These are phyloP conservation scores for Tulasnella sp. DNA, from an alignment of 768 basidiomycete genomes.

Conservation along the genomic window DNA sequence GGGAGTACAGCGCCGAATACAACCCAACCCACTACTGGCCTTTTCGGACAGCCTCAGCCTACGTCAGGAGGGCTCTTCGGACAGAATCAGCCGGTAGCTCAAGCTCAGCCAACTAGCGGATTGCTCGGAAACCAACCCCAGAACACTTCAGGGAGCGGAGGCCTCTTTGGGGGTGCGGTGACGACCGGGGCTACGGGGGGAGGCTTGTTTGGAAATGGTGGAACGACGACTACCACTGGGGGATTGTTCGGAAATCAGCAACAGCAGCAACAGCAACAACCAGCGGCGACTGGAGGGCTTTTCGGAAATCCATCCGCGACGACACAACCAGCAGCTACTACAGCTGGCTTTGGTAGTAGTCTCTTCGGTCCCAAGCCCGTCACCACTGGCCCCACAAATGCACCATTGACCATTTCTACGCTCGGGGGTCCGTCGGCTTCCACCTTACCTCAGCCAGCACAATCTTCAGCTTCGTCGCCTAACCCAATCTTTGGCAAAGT, in stretches of 20 bases:
- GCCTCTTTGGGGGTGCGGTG: conserved; percentile 27
- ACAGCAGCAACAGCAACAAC: conserved; percentile 36
- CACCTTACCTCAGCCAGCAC: conserved; percentile 33
- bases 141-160: background rate
- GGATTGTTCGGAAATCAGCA: conserved; percentile 32
- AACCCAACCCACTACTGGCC: background rate
- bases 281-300: conserved; percentile 27
- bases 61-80: conserved; percentile 26
- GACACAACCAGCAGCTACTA: conserved; percentile 35
- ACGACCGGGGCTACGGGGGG: background rate
- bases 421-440: conserved; percentile 32
- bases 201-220: conserved; percentile 8
- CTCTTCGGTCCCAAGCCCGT: conserved; percentile 25
- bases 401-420: conserved; percentile 41
- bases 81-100: conserved; percentile 23
- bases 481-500: conserved; percentile 51
- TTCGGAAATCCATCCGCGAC: conserved; percentile 35
- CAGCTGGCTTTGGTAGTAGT: conserved; percentile 39
- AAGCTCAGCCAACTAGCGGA: conserved; percentile 11
- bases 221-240: background rate
- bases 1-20: conserved; percentile 2
- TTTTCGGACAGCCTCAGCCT: background rate
- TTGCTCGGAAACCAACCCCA: conserved; percentile 31
- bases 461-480: conserved; percentile 38
- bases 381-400: conserved; percentile 38